These are phyloP conservation scores for Saccharomyces pastorianus DNA, from an alignment of 1,139 yeast genomes.

Conservation along the genomic window DNA sequence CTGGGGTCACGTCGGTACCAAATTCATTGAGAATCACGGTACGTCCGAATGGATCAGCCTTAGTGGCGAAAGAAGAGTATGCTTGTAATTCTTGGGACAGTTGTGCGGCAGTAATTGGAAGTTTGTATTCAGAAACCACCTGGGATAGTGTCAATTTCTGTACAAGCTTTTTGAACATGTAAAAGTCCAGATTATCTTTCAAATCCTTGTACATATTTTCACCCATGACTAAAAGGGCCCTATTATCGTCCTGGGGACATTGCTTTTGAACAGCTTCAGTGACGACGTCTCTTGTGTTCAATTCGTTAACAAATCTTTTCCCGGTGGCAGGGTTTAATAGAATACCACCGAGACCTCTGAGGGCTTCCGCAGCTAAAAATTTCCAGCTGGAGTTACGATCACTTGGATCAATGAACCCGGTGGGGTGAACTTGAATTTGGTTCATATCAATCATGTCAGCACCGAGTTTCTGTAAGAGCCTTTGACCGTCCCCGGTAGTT, in stretches of 20 bases:
- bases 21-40: slow-evolving; percentile 29
- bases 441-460: slow-evolving; percentile 67
- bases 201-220: slow-evolving; percentile 33
- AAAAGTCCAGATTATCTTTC: slow-evolving; percentile 50
- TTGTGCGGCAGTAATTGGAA: slow-evolving; percentile 33
- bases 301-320: slow-evolving; percentile 62
- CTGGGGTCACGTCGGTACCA: slow-evolving; percentile 18
- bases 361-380: slow-evolving; percentile 70
- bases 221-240: slow-evolving; percentile 34
- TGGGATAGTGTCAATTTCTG: slow-evolving; percentile 43
- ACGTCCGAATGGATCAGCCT: slow-evolving; percentile 28
- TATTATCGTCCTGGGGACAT: slow-evolving; percentile 35
- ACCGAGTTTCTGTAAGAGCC: slow-evolving; percentile 46
- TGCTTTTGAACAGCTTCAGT: slow-evolving; percentile 39
- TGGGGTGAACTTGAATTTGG: slow-evolving; percentile 75
- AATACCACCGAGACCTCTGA: slow-evolving; percentile 72
- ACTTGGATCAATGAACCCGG: slow-evolving; percentile 64
- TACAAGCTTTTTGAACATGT: slow-evolving; percentile 59
- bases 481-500: slow-evolving; percentile 74
- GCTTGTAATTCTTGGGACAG: slow-evolving; percentile 40
- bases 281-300: slow-evolving; percentile 63
- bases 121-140: slow-evolving; percentile 36
- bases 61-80: slow-evolving; percentile 35
- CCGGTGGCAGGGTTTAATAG: slow-evolving; percentile 50
- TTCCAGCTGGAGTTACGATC: slow-evolving; percentile 48